Evolutionary conservation across 345 rosid genomes (phyloP).

Genomic region (Gynandropsis gynandra): DNA sequence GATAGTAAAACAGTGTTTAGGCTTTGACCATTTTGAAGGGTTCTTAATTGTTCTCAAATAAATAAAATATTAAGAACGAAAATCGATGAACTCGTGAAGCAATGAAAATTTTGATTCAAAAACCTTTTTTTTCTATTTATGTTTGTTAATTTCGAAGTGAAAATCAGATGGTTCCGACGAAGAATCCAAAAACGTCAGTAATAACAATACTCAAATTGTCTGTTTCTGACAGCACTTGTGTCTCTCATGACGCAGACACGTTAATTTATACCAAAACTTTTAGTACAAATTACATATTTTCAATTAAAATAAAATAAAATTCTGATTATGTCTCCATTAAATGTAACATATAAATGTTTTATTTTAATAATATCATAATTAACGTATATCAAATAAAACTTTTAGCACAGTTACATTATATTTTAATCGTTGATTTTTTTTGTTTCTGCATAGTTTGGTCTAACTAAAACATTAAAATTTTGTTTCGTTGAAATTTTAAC

Average conservation of each 20-base stretch:
- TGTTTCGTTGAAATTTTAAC: too few relatives aligned
- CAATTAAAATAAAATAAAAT: too few relatives aligned
- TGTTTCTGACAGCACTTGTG: slow-evolving; percentile 31
- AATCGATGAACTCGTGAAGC: slow-evolving; percentile 17
- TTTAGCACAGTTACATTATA: too few relatives aligned
- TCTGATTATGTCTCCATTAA: too few relatives aligned
- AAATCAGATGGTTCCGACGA: slow-evolving; percentile 16
- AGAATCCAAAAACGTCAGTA: slow-evolving; percentile 20
- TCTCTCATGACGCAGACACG: slow-evolving; percentile 30
- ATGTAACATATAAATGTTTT: too few relatives aligned
- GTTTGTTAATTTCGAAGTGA: slow-evolving; percentile 1
- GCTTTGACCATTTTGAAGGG: slow-evolving; percentile 23
- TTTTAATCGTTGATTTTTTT: too few relatives aligned
- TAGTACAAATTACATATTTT: too few relatives aligned
- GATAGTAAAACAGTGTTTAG: slow-evolving; percentile 10
- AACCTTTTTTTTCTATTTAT: neutral
- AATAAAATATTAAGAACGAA: slow-evolving; percentile 18
- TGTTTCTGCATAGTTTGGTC: too few relatives aligned
- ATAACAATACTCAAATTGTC: slow-evolving; percentile 11
- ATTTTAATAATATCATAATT: too few relatives aligned
- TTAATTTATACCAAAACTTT: neutral
- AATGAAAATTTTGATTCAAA: neutral
- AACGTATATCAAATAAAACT: too few relatives aligned
- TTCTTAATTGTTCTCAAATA: neutral
- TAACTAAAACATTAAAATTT: too few relatives aligned